Evolutionary conservation across 805 yeast species (phyloP).

Genomic region (Yarrowia sp.): DNA sequence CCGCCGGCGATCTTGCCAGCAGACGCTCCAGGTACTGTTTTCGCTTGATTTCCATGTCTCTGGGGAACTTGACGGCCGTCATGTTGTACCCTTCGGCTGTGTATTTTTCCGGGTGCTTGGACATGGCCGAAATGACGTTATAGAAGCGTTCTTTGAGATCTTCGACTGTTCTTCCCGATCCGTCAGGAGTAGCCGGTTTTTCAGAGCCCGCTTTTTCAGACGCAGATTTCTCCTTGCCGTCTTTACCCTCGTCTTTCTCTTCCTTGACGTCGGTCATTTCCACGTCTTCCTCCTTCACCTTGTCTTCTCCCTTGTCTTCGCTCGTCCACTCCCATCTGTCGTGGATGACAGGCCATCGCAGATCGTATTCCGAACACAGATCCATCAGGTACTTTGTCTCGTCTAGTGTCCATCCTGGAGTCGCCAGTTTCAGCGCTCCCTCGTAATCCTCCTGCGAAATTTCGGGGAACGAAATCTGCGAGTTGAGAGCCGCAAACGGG

Average conservation of each 20-base stretch:
- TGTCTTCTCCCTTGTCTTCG: neutral
- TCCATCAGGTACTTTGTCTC: conserved; percentile 84
- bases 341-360: conserved; percentile 71
- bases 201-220: too few relatives aligned
- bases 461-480: conserved; percentile 70
- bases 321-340: conserved; percentile 61
- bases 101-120: conserved; percentile 53
- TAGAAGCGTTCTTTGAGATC: conserved; percentile 87
- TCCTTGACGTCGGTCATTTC: conserved; percentile 12
- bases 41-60: conserved; percentile 75
- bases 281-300: conserved; percentile 17
- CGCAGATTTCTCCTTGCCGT: conserved; percentile 5
- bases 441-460: conserved; percentile 69
- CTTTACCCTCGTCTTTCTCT: conserved; percentile 21
- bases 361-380: conserved; percentile 59
- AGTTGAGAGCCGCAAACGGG: conserved; percentile 77
- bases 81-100: conserved; percentile 47
- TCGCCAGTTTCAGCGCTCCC: conserved; percentile 48
- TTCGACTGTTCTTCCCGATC: conserved; percentile 61
- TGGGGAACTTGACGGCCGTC: conserved; percentile 63
- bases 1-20: conserved; percentile 88
- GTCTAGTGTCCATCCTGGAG: conserved; percentile 68
- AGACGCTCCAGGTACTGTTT: conserved; percentile 80
- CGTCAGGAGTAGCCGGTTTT: neutral
- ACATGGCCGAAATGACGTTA: conserved; percentile 63